Percentiles rank a stretch among this genome's conserved stretches.
phyloP scores from a whole-genome alignment of 257 asterid genomes.

The Capsicum chinense region DNA sequence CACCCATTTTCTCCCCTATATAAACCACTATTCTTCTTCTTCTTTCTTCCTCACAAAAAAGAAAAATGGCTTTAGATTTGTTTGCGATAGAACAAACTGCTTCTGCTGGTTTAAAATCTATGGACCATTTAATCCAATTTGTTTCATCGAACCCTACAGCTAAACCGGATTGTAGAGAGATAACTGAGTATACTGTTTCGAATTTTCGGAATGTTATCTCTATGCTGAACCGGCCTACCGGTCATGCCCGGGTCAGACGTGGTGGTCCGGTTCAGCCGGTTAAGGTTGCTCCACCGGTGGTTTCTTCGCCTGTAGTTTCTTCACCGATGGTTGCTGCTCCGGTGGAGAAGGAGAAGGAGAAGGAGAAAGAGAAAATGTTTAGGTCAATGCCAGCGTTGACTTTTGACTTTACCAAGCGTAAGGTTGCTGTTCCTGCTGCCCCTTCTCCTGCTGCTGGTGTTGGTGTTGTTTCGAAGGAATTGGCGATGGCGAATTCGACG shows the following conservation, averaged over 20 bases:
- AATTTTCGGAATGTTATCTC: conserved; percentile 57
- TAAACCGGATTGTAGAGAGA: conserved; percentile 62
- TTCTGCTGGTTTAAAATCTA: conserved; percentile 68
- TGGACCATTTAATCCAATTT: conserved; percentile 70
- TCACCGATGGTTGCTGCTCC: conserved; percentile 16
- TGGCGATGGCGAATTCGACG: conserved; percentile 41
- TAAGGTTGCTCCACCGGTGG: conserved; percentile 21
- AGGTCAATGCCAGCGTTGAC: conserved; percentile 43
- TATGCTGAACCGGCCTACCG: conserved; percentile 52
- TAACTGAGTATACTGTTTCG: conserved; percentile 73
- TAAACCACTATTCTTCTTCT: conserved; percentile 25
- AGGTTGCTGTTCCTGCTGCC: neutral
- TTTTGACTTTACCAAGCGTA: conserved; percentile 56
- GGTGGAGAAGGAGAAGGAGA: neutral
- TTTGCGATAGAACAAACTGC: conserved; percentile 72
- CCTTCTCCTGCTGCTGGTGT: too few relatives aligned
- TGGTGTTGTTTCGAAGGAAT: conserved; percentile 30
- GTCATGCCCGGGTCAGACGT: conserved; percentile 89
- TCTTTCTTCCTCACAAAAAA: neutral
- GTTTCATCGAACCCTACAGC: conserved; percentile 42
- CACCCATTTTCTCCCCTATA: conserved; percentile 41
- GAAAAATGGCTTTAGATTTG: conserved; percentile 58
- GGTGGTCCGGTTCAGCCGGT: conserved; percentile 53
- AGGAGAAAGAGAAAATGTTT: neutral
- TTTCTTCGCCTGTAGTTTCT: too few relatives aligned